Percentiles rank a stretch among this genome's conserved stretches.
phyloP scores from a whole-genome alignment of 768 basidiomycete genomes.

The Crucibulum laeve region DNA sequence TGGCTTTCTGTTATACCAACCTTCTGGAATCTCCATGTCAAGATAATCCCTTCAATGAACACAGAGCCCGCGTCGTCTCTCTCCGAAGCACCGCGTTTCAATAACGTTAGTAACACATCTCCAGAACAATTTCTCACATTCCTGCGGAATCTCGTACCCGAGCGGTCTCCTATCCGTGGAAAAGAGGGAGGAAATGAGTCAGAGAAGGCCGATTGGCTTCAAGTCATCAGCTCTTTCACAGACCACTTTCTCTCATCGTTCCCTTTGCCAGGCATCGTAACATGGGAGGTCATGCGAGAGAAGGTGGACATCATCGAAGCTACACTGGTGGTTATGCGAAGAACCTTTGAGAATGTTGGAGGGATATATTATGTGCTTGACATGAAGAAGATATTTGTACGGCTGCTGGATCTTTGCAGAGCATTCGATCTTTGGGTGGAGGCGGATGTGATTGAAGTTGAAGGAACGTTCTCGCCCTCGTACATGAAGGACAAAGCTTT shows the following conservation, averaged over 20 bases:
- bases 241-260: slow-evolving; percentile 52
- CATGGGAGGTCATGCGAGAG: slow-evolving; percentile 54
- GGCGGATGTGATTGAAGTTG: slow-evolving; percentile 30
- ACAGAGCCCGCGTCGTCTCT: slow-evolving; percentile 18
- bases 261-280: slow-evolving; percentile 43
- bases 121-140: slow-evolving; percentile 38
- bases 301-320: slow-evolving; percentile 51
- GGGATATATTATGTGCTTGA: slow-evolving; percentile 43
- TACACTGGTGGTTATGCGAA: slow-evolving; percentile 50
- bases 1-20: neutral
- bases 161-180: slow-evolving; percentile 22
- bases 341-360: slow-evolving; percentile 44
- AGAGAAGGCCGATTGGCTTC: slow-evolving; percentile 50
- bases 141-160: slow-evolving; percentile 31
- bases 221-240: slow-evolving; percentile 47
- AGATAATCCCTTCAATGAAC: slow-evolving; percentile 11
- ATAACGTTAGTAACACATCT: slow-evolving; percentile 23
- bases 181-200: slow-evolving; percentile 29
- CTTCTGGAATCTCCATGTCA: neutral
- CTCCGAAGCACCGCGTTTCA: slow-evolving; percentile 24
- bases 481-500: slow-evolving; percentile 45
- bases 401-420: slow-evolving; percentile 49
- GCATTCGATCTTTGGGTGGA: slow-evolving; percentile 59
- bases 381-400: slow-evolving; percentile 43
- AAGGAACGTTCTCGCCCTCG: slow-evolving; percentile 39